Evolutionary conservation across 116 monocot genomes (phyloP).

Genomic region (Trichopus zeylanicus): DNA sequence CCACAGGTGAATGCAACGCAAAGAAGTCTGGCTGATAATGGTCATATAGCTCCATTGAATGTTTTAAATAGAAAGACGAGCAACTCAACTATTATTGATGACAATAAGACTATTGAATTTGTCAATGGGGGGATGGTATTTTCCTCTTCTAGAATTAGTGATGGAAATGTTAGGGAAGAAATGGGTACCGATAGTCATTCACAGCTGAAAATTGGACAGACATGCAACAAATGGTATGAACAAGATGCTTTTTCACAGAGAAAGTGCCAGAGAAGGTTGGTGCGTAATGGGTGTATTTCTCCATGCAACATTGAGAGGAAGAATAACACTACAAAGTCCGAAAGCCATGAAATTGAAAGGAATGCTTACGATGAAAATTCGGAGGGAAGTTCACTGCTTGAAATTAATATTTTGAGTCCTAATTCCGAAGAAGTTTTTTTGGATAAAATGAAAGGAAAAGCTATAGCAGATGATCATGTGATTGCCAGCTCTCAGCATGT

Average conservation of each 20-base stretch:
- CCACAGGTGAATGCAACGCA: not conserved
- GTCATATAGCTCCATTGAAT: slow-evolving; percentile 7
- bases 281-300: slow-evolving; percentile 7
- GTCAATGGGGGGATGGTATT: not conserved
- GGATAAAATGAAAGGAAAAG: slow-evolving; percentile 16
- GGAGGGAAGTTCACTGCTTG: not conserved
- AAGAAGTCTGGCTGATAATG: slow-evolving; percentile 17
- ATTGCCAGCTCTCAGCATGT: not conserved
- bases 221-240: not conserved
- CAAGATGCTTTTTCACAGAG: not conserved
- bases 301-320: not conserved
- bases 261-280: slow-evolving; percentile 6
- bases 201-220: not conserved
- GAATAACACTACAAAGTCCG: not conserved
- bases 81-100: not conserved
- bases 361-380: not conserved
- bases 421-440: not conserved
- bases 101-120: not conserved
- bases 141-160: not conserved
- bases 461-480: not conserved
- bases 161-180: not conserved
- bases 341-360: not conserved
- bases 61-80: not conserved
- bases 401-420: slow-evolving; percentile 5
- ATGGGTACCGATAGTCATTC: not conserved